phyloP scores from a whole-genome alignment of 2,329 filamentous ascomycete species.

The Trichoderma breve region DNA sequence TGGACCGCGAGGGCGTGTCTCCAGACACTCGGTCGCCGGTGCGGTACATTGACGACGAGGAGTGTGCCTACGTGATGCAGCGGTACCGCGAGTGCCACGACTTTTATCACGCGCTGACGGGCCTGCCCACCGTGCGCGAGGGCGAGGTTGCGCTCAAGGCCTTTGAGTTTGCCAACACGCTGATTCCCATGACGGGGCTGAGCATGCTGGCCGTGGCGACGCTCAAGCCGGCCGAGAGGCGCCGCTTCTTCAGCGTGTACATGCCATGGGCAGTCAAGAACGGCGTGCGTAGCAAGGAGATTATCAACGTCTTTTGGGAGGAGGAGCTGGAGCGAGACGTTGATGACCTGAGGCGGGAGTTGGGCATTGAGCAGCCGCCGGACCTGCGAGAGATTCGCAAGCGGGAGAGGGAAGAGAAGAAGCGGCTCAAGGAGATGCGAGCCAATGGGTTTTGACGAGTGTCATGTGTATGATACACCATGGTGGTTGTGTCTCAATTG shows the following conservation, averaged over 20 bases:
- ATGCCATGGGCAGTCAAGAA: conserved; percentile 89
- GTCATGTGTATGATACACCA: not conserved
- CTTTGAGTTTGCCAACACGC: conserved; percentile 93
- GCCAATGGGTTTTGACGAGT: conserved; percentile 25
- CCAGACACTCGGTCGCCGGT: conserved; percentile 83
- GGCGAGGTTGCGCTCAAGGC: conserved; percentile 97
- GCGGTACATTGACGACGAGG: conserved; percentile 88
- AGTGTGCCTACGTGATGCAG: conserved; percentile 98
- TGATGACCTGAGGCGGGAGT: conserved; percentile 65
- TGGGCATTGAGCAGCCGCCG: conserved; percentile 85
- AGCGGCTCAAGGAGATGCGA: conserved; percentile 53
- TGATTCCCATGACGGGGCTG: conserved; percentile 91
- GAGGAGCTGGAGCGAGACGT: conserved; percentile 86
- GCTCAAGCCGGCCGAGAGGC: conserved; percentile 76
- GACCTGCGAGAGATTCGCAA: conserved; percentile 78
- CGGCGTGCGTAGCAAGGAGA: conserved; percentile 70
- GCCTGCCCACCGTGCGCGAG: conserved; percentile 86
- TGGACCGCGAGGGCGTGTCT: conserved; percentile 90
- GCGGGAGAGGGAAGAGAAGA: conserved; percentile 66
- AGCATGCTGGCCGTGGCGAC: conserved; percentile 83
- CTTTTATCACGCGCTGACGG: conserved; percentile 94
- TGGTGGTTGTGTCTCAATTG: not conserved
- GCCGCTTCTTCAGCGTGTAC: conserved; percentile 71
- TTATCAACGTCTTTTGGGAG: conserved; percentile 98
- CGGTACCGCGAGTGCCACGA: conserved; percentile 96